Conservation (phyloP, 192 early-diverging fungal genomes). For the Coemansia sp. region DNA sequence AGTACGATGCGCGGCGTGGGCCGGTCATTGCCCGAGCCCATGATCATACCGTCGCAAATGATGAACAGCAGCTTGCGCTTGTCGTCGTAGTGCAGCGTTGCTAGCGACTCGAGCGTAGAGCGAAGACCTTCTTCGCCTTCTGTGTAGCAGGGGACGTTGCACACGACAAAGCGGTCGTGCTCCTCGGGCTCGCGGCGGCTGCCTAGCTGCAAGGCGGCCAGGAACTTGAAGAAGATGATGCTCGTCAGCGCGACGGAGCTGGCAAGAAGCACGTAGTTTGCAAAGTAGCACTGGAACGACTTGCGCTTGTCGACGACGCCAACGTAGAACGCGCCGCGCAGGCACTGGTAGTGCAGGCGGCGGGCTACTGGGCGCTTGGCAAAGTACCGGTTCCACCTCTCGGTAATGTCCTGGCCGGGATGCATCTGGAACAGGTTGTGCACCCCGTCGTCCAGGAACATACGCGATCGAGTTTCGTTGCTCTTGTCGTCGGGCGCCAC, state of each 20-base stretch:
- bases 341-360: conserved; percentile 60
- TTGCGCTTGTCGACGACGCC: conserved; percentile 81
- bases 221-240: conserved; percentile 88
- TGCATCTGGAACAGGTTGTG: conserved; percentile 61
- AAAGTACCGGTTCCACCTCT: conserved; percentile 52
- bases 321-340: conserved; percentile 75
- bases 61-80: conserved; percentile 95
- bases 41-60: conserved; percentile 93
- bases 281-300: conserved; percentile 68
- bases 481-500: conserved; percentile 36
- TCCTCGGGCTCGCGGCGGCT: conserved; percentile 70
- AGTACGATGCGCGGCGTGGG: conserved; percentile 94
- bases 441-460: conserved; percentile 58
- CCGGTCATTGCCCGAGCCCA: conserved; percentile 91
- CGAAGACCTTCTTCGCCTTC: conserved; percentile 89
- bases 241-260: conserved; percentile 74
- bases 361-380: conserved; percentile 34
- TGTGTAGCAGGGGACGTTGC: conserved; percentile 94
- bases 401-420: conserved; percentile 60
- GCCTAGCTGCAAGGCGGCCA: conserved; percentile 84
- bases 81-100: conserved; percentile 88
- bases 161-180: conserved; percentile 88
- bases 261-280: conserved; percentile 77
- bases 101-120: conserved; percentile 88
- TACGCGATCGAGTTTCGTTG: conserved; percentile 42